Evolutionary conservation across 345 rosid species (phyloP), one percentile per base, ranked within the genome.

Genomic region (Eucalyptus brandiana): DNA sequence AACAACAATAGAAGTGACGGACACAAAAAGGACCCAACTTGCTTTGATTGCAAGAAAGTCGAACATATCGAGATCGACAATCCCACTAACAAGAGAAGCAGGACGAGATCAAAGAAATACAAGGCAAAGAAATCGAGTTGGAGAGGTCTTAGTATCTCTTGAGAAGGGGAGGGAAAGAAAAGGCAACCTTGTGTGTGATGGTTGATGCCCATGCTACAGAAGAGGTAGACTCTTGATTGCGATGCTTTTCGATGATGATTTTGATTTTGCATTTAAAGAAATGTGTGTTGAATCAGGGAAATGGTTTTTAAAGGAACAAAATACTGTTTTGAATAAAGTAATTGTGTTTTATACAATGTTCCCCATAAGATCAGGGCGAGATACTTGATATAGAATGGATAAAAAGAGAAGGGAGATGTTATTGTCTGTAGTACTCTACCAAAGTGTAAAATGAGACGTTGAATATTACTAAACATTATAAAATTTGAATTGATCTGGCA

Each of bases 11-110:
- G 54, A 51, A 51, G 54, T 0, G 21, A 51, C 21, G 54, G 54
- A 51, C 54, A 17, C 54, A 51, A 51, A 51, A 51, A 51, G 19
- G 37, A 65, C 1, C 10, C 6, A n/a, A 65, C 9, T 65, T 62
- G 72, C 72, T 62, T 62, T 1, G 72, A 62, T 28, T 15, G 76
- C 8, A 15, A 65, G 19, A n/a, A 65, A 65, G 19, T n/a, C 3
- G 0, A 3, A 67, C 18, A 15, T 15, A n/a, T 14, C 21, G 0
- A 15, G 21, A 4, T 67, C 6, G 23, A 67, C 17, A 6, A 67
- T 8, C 76, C 76, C 8, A 10, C 80, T n/a, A 15, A 16, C 80
- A 15, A 67, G 21, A 32, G 80, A 30, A 12, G 65, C 14, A 58
- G n/a, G 65, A 58, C 30, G n/a, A 58, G 30, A 58, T 58, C 6